Evolutionary conservation across 1,284 basidiomycete species (phyloP), one percentile per base, ranked within the genome.

Genomic region (Dichomitus squalens): DNA sequence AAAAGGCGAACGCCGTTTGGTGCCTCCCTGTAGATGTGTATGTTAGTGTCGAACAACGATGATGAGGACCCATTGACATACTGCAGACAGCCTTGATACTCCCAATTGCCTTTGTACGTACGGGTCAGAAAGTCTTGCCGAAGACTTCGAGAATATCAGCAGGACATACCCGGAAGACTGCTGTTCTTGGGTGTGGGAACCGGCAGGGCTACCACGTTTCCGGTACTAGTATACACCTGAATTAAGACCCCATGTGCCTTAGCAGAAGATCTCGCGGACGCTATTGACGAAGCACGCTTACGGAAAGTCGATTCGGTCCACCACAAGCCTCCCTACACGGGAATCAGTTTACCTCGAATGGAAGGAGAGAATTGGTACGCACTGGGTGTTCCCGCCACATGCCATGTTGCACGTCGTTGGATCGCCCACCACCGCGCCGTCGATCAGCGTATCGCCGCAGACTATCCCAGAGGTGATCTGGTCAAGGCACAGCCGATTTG

Each of bases 71-170:
- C n/a, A 7, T 14, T n/a, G n/a, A 72, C 81, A 53, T 64, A 90
- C 88, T 76, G 68, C 43, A 89, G 75, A 66, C 90, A 92, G 21
- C 86, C 87, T 31, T 83, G 71, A 70, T 90, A 90, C 35, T 71
- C 44, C 82, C 83, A 92, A 46, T 81, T 70, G 14, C 83, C 83
- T 64, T 18, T 21, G 35, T 7, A 14, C 14, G 23, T 21, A 38
- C n/a, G 11, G 40, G 29, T 52, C 21, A 49, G 21, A 52, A 34
- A 44, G 16, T 16, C 46, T 29, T 18, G 36, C 35, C 14, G 38
- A 44, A 47, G 7, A 39, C 29, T 16, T 16, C 20, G 4, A 20
- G 9, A 43, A 8, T 4, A 23, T 40, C 41, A 25, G 40, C 4
- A 14, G 34, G 33, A 39, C 52, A 47, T 20, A 64, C 62, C 62